Conservation (phyloP, 768 basidiomycete genomes). For the Lactarius trivialis region DNA sequence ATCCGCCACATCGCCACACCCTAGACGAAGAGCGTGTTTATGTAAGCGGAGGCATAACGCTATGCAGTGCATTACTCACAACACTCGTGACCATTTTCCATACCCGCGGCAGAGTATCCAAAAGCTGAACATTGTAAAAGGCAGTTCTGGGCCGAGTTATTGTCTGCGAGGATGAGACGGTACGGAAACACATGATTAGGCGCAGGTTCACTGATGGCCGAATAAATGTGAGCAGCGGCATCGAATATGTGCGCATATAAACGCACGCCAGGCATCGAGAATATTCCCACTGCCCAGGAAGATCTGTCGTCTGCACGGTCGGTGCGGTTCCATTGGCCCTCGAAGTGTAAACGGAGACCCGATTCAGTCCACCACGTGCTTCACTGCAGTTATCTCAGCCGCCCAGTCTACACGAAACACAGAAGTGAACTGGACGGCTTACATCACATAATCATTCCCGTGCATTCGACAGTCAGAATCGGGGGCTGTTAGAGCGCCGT, state of each 20-base stretch:
- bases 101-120: slow-evolving; percentile 65
- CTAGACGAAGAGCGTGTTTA: slow-evolving; percentile 31
- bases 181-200: slow-evolving; percentile 51
- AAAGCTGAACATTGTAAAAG: slow-evolving; percentile 61
- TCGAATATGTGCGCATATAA: background rate
- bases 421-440: slow-evolving; percentile 24
- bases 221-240: background rate
- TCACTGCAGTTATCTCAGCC: slow-evolving; percentile 34
- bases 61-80: slow-evolving; percentile 40
- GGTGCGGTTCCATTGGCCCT: slow-evolving; percentile 40
- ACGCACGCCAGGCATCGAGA: slow-evolving; percentile 59
- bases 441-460: slow-evolving; percentile 65
- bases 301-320: slow-evolving; percentile 42
- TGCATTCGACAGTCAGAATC: slow-evolving; percentile 61
- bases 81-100: slow-evolving; percentile 67
- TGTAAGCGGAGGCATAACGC: background rate
- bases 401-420: background rate
- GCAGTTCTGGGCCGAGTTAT: slow-evolving; percentile 61
- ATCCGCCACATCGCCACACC: slow-evolving; percentile 63
- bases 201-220: slow-evolving; percentile 40
- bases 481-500: slow-evolving; percentile 47
- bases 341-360: slow-evolving; percentile 62
- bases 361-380: slow-evolving; percentile 66
- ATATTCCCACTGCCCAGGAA: slow-evolving; percentile 61
- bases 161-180: slow-evolving; percentile 49